These are phyloP conservation scores for Aspergillus panamensis DNA, from an alignment of 495 filamentous ascomycete species.

Conservation along the genomic window DNA sequence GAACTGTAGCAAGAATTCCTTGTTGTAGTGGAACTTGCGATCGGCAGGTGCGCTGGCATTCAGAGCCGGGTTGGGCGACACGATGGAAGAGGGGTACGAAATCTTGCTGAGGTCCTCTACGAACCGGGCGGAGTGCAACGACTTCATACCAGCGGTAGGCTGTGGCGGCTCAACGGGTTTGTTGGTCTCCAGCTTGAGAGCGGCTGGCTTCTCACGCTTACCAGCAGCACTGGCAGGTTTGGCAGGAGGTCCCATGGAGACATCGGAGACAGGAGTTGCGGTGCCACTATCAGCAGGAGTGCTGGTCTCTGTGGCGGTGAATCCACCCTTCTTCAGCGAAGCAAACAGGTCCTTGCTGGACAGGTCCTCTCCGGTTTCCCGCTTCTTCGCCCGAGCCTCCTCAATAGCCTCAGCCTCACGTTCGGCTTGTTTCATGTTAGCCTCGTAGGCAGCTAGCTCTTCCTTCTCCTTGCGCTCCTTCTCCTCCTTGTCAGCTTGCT, in stretches of 20 bases:
- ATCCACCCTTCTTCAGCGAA: conserved; percentile 53
- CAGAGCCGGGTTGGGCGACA: conserved; percentile 84
- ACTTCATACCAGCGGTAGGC: conserved; percentile 86
- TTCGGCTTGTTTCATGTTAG: conserved; percentile 56
- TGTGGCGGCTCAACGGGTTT: conserved; percentile 83
- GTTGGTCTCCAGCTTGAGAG: conserved; percentile 77
- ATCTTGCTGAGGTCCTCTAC: conserved; percentile 64
- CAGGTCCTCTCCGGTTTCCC: conserved; percentile 36
- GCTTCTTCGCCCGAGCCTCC: conserved; percentile 50
- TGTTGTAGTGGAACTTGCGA: conserved; percentile 91
- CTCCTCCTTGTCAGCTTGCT: conserved; percentile 59
- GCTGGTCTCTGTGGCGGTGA: conserved; percentile 44
- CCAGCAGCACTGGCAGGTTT: conserved; percentile 46
- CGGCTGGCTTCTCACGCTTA: conserved; percentile 65
- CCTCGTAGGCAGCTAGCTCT: conserved; percentile 45
- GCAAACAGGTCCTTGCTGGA: conserved; percentile 49
- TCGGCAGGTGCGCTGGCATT: conserved; percentile 70
- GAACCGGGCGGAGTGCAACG: conserved; percentile 82
- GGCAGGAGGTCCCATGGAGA: conserved; percentile 51
- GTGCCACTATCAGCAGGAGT: conserved; percentile 54
- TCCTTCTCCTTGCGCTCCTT: conserved; percentile 58
- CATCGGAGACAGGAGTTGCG: conserved; percentile 54
- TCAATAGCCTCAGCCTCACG: conserved; percentile 55
- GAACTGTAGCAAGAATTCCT: conserved; percentile 96
- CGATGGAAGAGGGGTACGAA: conserved; percentile 74